Evolutionary conservation across 169 alveolate species (phyloP).

Genomic region (Cryptosporidium canis): DNA sequence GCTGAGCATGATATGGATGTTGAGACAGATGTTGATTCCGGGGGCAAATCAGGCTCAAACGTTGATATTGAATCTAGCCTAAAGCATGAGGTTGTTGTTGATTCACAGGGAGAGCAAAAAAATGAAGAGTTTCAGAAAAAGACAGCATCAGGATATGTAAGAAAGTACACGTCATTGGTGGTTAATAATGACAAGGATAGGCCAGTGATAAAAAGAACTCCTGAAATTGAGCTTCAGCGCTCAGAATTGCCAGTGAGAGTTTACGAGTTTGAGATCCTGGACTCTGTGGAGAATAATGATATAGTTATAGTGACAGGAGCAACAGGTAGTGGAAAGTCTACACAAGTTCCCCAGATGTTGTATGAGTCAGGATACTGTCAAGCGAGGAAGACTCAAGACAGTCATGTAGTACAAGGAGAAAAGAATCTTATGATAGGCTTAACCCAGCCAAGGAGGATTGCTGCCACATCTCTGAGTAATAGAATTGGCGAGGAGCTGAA

Average conservation of each 20-base stretch:
- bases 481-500: conserved; percentile 93
- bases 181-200: conserved; percentile 1
- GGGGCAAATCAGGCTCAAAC: neutral
- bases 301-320: conserved; percentile 96
- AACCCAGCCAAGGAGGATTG: conserved; percentile 98
- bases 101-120: conserved; percentile 9
- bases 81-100: neutral
- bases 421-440: conserved; percentile 84
- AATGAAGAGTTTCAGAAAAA: neutral
- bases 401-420: neutral
- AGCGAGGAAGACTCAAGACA: conserved; percentile 77
- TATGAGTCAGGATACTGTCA: conserved; percentile 93
- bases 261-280: conserved; percentile 92
- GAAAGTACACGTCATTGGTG: conserved; percentile 1
- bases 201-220: conserved; percentile 74
- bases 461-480: conserved; percentile 93
- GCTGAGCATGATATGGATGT: neutral
- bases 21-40: neutral
- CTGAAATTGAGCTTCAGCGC: conserved; percentile 81
- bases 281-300: conserved; percentile 88
- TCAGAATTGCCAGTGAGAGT: conserved; percentile 86
- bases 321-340: conserved; percentile 99
- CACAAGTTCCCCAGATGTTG: conserved; percentile 95
- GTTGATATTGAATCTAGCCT: neutral
- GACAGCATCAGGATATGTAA: conserved; percentile 16